Percentiles rank a stretch among this genome's conserved stretches.
phyloP scores from a whole-genome alignment of 2,329 filamentous ascomycete genomes.

The Pseudogymnoascus destructans region DNA sequence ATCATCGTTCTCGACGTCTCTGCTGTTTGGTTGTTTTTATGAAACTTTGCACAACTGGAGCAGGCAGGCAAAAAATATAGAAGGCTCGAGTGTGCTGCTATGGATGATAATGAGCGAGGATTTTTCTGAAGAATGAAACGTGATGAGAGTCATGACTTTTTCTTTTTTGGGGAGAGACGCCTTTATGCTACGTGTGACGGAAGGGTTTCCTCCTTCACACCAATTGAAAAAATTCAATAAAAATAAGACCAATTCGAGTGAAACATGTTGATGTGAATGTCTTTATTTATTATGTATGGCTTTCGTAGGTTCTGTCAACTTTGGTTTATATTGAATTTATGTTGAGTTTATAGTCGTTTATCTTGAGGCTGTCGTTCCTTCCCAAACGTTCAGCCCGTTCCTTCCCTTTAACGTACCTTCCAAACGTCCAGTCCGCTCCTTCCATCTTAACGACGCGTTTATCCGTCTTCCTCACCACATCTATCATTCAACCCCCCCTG shows the following conservation, averaged over 20 bases:
- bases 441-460: background rate
- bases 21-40: conserved; percentile 8
- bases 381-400: background rate
- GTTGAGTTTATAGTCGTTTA: background rate
- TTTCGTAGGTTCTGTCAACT: background rate
- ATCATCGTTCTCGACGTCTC: conserved; percentile 7
- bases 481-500: background rate
- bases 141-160: conserved; percentile 7
- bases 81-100: conserved; percentile 7
- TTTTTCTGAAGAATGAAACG: conserved; percentile 7
- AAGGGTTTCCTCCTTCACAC: conserved; percentile 4
- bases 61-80: conserved; percentile 5
- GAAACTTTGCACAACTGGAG: conserved; percentile 7
- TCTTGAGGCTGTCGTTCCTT: background rate
- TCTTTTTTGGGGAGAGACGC: conserved; percentile 5
- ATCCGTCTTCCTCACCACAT: background rate
- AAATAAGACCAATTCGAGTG: background rate
- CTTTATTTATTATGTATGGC: background rate
- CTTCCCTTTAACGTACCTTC: background rate
- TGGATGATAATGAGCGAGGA: conserved; percentile 7
- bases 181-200: conserved; percentile 4
- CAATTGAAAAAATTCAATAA: conserved; percentile 8
- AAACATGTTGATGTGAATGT: background rate
- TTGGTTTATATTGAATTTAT: background rate
- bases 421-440: background rate